Conservation (phyloP, 257 asterid species). For the Nicotiana noctiflora region DNA sequence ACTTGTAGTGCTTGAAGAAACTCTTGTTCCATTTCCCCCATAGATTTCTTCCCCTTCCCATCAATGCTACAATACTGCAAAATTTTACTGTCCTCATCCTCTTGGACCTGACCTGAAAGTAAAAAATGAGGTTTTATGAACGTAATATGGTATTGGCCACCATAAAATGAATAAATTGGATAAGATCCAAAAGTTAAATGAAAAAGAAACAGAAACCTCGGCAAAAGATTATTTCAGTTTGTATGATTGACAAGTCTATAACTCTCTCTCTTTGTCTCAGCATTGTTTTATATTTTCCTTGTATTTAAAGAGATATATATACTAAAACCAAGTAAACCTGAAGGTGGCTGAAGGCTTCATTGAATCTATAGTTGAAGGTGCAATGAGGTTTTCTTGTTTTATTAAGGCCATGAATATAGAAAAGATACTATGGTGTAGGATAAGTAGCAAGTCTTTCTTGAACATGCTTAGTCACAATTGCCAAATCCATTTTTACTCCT, state of each 20-base stretch:
- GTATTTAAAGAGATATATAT: not conserved
- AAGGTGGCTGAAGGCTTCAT: not conserved
- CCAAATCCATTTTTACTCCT: not conserved
- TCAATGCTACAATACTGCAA: conserved; percentile 82
- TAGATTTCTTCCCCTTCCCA: conserved; percentile 49
- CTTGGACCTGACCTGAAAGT: conserved; percentile 63
- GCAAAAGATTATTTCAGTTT: not conserved
- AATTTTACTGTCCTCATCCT: conserved; percentile 71
- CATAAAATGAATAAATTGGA: not conserved
- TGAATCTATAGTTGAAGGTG: not conserved
- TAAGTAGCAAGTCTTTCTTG: not conserved
- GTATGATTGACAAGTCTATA: not conserved
- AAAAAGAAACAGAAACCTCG: not conserved
- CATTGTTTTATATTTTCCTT: not conserved
- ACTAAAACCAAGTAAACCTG: not conserved
- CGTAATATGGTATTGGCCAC: not conserved
- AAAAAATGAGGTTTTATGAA: conserved; percentile 10
- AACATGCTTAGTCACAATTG: not conserved
- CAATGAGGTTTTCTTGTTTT: not conserved
- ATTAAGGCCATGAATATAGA: not conserved
- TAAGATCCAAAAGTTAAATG: not conserved
- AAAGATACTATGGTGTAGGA: not conserved
- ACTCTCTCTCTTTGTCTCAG: not conserved
- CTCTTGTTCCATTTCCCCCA: conserved; percentile 98
- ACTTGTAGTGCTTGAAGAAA: conserved; percentile 97